Percentiles rank a stretch among this genome's conserved stretches.
Conservation (phyloP, 192 early-diverging fungal species). For the Podila horticola region DNA sequence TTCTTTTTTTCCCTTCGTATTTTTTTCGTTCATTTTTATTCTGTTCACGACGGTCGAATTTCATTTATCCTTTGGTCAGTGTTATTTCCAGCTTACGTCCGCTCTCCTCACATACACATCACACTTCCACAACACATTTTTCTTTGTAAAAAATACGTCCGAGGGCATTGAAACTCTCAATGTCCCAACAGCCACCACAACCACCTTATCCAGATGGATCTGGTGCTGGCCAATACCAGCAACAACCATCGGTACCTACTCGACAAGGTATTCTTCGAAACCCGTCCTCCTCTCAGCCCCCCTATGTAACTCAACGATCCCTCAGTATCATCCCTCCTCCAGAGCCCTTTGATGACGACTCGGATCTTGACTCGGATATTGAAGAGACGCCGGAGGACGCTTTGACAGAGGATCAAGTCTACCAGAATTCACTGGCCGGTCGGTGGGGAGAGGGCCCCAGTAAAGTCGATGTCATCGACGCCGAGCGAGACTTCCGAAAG, state of each 20-base stretch:
- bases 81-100: no score
- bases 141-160: no score
- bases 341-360: slow-evolving; percentile 13
- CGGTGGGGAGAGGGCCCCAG: slow-evolving; percentile 48
- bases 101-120: no score
- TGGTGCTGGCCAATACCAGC: background rate
- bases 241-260: background rate
- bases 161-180: background rate
- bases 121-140: no score
- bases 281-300: background rate
- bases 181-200: background rate
- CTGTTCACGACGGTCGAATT: no score
- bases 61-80: no score
- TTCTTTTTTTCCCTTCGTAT: no score
- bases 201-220: background rate
- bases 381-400: background rate
- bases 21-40: no score
- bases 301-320: background rate
- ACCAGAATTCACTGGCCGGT: slow-evolving; percentile 26
- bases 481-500: slow-evolving; percentile 37
- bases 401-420: slow-evolving; percentile 24
- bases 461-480: slow-evolving; percentile 41
- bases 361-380: slow-evolving; percentile 6
- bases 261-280: slow-evolving; percentile 31
- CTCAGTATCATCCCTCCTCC: slow-evolving; percentile 36